Evolutionary conservation across 1,284 basidiomycete genomes (phyloP), one percentile per base, ranked within the genome.

Genomic region (Papiliotrema terrestris): DNA sequence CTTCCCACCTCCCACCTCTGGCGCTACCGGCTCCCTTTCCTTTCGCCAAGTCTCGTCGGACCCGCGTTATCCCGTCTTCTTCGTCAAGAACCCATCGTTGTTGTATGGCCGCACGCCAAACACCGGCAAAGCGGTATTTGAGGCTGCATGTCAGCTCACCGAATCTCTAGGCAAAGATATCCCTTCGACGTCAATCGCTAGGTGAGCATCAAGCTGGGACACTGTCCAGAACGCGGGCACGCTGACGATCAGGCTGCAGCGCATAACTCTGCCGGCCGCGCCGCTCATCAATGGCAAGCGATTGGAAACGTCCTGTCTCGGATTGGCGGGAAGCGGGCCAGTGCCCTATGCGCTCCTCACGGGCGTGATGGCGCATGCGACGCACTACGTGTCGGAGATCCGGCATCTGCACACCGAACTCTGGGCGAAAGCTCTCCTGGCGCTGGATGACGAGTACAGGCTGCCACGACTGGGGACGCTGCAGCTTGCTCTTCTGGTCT

Each of bases 381-480:
- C 63, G 14, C 54, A 52, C 2, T 68, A 69, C 56, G 52, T 69
- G 5, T 58, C 67, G 38, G 60, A 53, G 22, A 44, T 73, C 3
- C 59, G 62, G 2, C 58, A 57, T 0, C 55, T 66, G 3, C 69
- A 70, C 59, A 63, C 62, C 43, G 49, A 58, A 25, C 55, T 68
- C 14, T 75, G 67, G 71, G 49, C 56, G n/a, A 57, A 63, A 39
- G 64, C 58, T 0, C 51, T 72, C 1, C 55, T 64, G 8, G 62
- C 61, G 0, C 58, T 75, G 6, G 73, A 75, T 25, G 69, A 71
- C 48, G 73, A 73, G 54, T 75, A 65, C 45, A 60, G 72, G 4
- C 62, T 65, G 41, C 73, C 73, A 0, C 50, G 70, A 22, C 58
- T 75, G 6, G 48, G 63, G 15, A 68, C 67, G 0, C 49, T 75